A percentile compares a stretch with the other conserved stretches of the same genome.
Conservation (phyloP, 306 rosid genomes). For the Argentina anserina region DNA sequence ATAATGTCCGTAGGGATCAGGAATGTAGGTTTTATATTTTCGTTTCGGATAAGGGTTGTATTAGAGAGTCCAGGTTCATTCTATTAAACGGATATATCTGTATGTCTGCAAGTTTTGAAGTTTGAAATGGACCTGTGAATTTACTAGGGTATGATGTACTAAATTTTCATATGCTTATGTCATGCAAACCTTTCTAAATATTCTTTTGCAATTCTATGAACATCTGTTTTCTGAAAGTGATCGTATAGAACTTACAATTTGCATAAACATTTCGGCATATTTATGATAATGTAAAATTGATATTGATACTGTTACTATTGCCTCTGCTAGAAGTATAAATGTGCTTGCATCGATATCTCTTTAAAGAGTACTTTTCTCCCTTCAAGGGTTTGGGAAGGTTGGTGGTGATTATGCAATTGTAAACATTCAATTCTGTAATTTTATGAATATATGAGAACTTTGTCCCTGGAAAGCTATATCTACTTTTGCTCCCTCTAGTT, state of each 20-base stretch:
- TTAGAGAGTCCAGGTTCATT: conserved; percentile 14
- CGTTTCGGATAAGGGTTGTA: not conserved
- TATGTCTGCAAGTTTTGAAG: conserved; percentile 11
- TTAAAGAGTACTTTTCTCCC: not conserved
- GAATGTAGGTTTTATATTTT: conserved; percentile 17
- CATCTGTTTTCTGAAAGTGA: not conserved
- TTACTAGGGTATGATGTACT: conserved; percentile 13
- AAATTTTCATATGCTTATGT: not conserved
- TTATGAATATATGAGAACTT: not conserved
- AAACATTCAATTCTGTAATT: not conserved
- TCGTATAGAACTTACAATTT: not conserved
- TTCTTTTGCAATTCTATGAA: not conserved
- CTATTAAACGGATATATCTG: conserved; percentile 1
- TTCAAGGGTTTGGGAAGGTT: not conserved
- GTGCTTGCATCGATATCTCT: not conserved
- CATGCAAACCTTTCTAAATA: not conserved
- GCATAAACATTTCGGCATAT: not conserved
- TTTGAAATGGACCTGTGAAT: conserved; percentile 21
- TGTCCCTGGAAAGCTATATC: not conserved
- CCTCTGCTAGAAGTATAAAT: not conserved
- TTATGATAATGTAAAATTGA: not conserved
- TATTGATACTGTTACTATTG: not conserved
- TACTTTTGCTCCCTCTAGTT: not conserved
- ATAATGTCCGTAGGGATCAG: conserved; percentile 18
- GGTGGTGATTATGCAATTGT: conserved; percentile 12